Evolutionary conservation across 306 rosid genomes (phyloP).

Genomic region (Gastrolobium villosum): DNA sequence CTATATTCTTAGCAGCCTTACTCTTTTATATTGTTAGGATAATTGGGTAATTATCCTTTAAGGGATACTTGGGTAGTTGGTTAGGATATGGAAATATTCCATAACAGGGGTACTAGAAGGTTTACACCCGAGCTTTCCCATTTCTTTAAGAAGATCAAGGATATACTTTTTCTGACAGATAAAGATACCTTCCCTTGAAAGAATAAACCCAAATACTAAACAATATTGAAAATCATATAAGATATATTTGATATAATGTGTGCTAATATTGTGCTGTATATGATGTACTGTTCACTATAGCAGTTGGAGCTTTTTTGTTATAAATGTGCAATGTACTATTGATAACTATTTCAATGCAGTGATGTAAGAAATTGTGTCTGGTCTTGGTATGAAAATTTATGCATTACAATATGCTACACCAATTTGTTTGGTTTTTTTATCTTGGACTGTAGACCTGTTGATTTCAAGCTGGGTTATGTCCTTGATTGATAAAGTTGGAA

Average conservation of each 20-base stretch:
- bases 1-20: too few species aligned
- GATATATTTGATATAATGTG: constrained; percentile 14
- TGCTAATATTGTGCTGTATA: neutral
- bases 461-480: constrained; percentile 9
- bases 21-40: too few species aligned
- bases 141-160: too few species aligned
- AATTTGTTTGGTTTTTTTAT: neutral
- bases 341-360: neutral
- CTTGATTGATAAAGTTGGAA: neutral
- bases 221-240: neutral
- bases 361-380: neutral
- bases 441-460: neutral
- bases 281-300: neutral
- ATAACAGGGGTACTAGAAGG: too few species aligned
- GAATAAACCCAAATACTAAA: too few species aligned
- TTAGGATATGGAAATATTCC: too few species aligned
- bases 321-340: neutral
- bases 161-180: too few species aligned
- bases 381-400: constrained; percentile 11
- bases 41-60: too few species aligned
- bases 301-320: constrained; percentile 23
- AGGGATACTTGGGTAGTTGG: too few species aligned
- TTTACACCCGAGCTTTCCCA: too few species aligned
- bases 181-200: too few species aligned
- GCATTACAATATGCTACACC: neutral